These are phyloP conservation scores for Alternaria angustiovoidea DNA, from an alignment of 2,329 filamentous ascomycete genomes.

Conservation along the genomic window DNA sequence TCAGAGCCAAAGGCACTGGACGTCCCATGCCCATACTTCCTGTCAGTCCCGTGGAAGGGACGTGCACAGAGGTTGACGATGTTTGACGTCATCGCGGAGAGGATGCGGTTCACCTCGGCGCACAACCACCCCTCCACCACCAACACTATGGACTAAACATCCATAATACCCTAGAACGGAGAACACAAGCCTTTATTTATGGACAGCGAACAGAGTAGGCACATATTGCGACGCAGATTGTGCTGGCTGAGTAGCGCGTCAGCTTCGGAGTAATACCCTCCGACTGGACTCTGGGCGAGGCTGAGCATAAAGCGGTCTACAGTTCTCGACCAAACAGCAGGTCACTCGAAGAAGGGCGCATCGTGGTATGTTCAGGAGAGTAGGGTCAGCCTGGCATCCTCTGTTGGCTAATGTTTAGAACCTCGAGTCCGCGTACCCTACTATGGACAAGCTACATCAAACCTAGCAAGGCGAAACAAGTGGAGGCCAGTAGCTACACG, in stretches of 20 bases:
- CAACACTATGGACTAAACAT: not conserved
- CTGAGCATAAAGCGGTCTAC: not conserved
- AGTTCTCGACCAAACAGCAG: not conserved
- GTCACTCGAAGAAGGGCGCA: not conserved
- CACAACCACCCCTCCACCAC: not conserved
- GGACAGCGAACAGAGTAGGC: not conserved
- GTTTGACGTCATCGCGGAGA: slow-evolving; percentile 1
- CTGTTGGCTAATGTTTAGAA: not conserved
- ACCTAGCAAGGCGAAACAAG: not conserved
- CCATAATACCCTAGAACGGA: not conserved
- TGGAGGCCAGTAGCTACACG: no score
- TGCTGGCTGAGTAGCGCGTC: not conserved
- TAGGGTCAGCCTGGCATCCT: not conserved
- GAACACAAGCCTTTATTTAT: not conserved
- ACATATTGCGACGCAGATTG: not conserved
- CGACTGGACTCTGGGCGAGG: not conserved
- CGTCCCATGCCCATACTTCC: not conserved
- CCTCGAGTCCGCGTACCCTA: no score
- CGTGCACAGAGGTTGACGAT: not conserved
- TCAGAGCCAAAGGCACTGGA: not conserved
- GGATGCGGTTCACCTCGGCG: not conserved
- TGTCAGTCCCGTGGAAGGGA: not conserved
- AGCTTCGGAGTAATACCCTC: not conserved
- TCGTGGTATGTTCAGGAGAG: not conserved
- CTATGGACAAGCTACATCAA: not conserved